A percentile compares a stretch with the other conserved stretches of the same genome.
These are phyloP conservation scores for Alliaria petiolata DNA, from an alignment of 345 rosid species.

Conservation along the genomic window DNA sequence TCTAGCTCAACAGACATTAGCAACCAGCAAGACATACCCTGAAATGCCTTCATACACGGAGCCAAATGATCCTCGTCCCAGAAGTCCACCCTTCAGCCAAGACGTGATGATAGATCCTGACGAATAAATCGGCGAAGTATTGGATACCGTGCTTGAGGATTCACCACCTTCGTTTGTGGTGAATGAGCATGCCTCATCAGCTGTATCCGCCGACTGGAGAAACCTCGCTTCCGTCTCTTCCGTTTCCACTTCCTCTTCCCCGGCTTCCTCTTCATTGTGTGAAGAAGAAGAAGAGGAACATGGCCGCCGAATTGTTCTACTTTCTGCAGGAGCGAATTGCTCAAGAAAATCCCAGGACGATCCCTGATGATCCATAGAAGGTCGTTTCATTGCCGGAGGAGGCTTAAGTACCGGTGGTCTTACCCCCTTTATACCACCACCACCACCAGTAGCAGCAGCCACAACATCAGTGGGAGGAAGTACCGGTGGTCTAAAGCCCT, in stretches of 20 bases:
- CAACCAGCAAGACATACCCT: conserved; percentile 49
- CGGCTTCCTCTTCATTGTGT: conserved; percentile 29
- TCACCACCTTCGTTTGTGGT: conserved; percentile 68
- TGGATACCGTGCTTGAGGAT: conserved; percentile 56
- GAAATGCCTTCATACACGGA: conserved; percentile 81
- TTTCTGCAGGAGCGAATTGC: conserved; percentile 54
- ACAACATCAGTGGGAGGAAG: not conserved
- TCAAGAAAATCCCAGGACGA: conserved; percentile 75
- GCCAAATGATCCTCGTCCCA: conserved; percentile 93
- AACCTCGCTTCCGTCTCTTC: conserved; percentile 18
- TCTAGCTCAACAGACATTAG: not conserved
- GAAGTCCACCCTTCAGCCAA: conserved; percentile 79
- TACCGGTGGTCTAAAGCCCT: too few species aligned
- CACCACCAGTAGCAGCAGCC: not conserved
- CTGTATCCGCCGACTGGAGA: conserved; percentile 22
- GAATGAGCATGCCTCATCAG: conserved; percentile 43
- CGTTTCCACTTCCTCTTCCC: too few species aligned
- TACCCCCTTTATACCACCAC: conserved; percentile 63
- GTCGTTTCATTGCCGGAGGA: conserved; percentile 50
- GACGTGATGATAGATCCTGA: conserved; percentile 35
- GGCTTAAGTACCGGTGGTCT: conserved; percentile 67
- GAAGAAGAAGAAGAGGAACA: conserved; percentile 27
- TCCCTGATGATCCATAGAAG: conserved; percentile 37
- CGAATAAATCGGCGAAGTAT: conserved; percentile 60
- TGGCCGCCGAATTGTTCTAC: too few species aligned